A percentile compares a stretch with the other conserved stretches of the same genome.
phyloP scores from a whole-genome alignment of 768 basidiomycete genomes.

The Mycena vitilis region DNA sequence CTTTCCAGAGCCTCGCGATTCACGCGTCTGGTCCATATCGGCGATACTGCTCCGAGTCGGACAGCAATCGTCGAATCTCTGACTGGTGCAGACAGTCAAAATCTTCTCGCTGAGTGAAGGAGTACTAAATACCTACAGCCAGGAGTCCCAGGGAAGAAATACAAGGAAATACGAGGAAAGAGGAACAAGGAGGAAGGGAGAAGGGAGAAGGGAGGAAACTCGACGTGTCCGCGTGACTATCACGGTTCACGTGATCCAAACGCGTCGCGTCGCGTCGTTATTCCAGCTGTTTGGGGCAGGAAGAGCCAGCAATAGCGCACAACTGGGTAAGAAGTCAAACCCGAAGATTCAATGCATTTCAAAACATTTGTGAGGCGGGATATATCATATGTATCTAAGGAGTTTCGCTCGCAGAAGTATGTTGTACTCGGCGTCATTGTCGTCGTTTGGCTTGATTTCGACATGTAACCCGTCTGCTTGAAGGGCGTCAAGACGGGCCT shows the following conservation, averaged over 20 bases:
- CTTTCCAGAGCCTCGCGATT: conserved; percentile 8
- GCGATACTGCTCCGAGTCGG: neutral
- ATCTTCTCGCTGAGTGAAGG: neutral
- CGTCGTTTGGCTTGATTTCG: too few relatives aligned
- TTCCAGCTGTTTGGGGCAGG: neutral
- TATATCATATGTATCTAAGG: too few relatives aligned
- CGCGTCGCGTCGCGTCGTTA: conserved; percentile 13
- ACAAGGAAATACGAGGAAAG: neutral
- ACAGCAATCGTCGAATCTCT: neutral
- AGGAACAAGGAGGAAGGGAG: neutral
- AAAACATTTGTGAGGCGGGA: too few relatives aligned
- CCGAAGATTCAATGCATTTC: too few relatives aligned
- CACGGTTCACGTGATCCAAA: neutral
- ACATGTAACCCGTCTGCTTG: too few relatives aligned
- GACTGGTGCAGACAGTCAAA: neutral
- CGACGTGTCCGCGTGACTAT: neutral
- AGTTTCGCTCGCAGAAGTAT: too few relatives aligned
- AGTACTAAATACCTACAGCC: too few relatives aligned
- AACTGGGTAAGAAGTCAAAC: neutral
- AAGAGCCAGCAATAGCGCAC: neutral
- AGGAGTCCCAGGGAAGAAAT: too few relatives aligned
- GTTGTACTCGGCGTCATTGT: too few relatives aligned
- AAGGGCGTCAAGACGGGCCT: too few relatives aligned
- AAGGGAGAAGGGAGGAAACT: neutral
- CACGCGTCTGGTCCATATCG: conserved; percentile 12